Evolutionary conservation across 441 rosid genomes (phyloP).

Genomic region (Corymbia citriodora): DNA sequence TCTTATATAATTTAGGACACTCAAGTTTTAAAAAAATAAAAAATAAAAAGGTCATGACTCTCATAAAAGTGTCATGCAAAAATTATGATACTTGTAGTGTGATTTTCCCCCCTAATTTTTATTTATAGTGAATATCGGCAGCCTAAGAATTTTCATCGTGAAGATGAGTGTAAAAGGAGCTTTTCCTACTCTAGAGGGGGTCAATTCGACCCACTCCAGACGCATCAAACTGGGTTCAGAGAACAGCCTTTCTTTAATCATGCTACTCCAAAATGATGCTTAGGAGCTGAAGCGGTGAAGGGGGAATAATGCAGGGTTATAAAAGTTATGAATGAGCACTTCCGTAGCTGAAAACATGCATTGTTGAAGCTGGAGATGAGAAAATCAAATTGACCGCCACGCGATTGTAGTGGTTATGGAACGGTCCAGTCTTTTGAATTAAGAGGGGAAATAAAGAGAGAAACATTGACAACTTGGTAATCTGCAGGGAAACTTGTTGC

Average conservation of each 20-base stretch:
- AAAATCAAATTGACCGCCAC: neutral
- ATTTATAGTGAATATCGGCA: neutral
- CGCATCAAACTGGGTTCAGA: neutral
- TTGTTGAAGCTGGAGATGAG: neutral
- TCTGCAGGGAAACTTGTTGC: neutral
- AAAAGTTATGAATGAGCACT: neutral
- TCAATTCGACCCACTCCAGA: neutral
- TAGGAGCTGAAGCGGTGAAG: neutral
- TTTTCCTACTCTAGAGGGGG: neutral
- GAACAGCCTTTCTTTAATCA: neutral
- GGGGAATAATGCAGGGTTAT: neutral
- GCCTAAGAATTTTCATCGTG: neutral
- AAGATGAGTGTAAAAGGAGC: neutral
- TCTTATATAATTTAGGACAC: too few species aligned
- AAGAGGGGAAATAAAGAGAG: neutral
- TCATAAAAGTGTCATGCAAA: too few species aligned
- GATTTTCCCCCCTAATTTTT: neutral
- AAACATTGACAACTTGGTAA: neutral
- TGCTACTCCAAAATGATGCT: neutral
- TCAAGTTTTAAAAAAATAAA: too few species aligned
- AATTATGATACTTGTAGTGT: too few species aligned
- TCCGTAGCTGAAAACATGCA: neutral
- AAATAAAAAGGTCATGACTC: too few species aligned
- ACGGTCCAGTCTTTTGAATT: neutral
- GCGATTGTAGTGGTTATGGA: neutral